These are phyloP conservation scores for Rhodotorula babjevae DNA, from an alignment of 768 basidiomycete genomes.

Conservation along the genomic window DNA sequence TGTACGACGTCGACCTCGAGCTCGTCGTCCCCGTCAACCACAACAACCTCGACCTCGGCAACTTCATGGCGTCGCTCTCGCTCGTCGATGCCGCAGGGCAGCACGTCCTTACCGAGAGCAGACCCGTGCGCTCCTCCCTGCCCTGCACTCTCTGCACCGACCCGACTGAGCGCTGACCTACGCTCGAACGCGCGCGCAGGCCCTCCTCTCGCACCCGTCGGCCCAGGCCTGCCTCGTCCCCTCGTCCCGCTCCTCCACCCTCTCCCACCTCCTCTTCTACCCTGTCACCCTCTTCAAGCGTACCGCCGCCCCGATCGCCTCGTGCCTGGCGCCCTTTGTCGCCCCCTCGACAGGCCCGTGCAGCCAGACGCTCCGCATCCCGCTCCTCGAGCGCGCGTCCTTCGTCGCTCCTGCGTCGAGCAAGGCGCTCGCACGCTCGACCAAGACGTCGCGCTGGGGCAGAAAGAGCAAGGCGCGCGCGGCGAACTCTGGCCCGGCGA, in stretches of 20 bases:
- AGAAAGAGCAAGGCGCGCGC: neutral
- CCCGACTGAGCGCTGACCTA: too few relatives aligned
- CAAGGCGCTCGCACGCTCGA: neutral
- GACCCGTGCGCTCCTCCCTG: slow-evolving; percentile 23
- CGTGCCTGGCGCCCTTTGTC: neutral
- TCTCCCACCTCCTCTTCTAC: neutral
- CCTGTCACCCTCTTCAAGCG: neutral
- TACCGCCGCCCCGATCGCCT: neutral
- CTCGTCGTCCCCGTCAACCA: slow-evolving; percentile 20
- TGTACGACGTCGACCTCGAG: slow-evolving; percentile 22
- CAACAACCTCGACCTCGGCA: slow-evolving; percentile 28
- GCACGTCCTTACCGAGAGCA: slow-evolving; percentile 2
- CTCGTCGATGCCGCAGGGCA: neutral
- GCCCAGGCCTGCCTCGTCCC: neutral
- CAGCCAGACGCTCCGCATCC: slow-evolving; percentile 1
- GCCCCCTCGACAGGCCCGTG: neutral
- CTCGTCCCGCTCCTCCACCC: neutral
- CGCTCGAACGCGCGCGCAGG: too few relatives aligned
- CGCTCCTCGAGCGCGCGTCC: slow-evolving; percentile 4
- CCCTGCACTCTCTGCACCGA: too few relatives aligned
- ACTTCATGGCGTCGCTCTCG: slow-evolving; percentile 17
- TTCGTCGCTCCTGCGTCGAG: neutral
- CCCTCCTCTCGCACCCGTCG: neutral
- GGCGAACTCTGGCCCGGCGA: neutral
- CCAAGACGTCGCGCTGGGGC: neutral